Evolutionary conservation across 768 basidiomycete species (phyloP), one percentile per base, ranked within the genome.

Genomic region (Psilocybe azurescens): DNA sequence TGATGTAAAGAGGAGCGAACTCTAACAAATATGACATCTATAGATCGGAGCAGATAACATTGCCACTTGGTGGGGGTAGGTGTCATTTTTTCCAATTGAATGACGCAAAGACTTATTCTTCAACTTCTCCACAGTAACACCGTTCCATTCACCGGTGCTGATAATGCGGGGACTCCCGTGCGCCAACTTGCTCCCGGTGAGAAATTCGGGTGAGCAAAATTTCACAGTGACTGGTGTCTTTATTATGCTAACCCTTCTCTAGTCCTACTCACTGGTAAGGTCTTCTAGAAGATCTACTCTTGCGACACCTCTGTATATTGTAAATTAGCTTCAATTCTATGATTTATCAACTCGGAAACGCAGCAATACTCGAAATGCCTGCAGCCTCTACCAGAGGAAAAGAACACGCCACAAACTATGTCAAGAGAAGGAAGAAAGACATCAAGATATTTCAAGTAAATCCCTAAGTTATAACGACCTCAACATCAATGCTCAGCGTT

Each of bases 61-160:
- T 28, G 29, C 44, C 1, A 60, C 50, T 11, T 80, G 79, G 77
- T 78, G 77, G 77, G 77, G 76, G 69, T 74, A 64, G 69, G 72
- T 52, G 32, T 20, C 44, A 20, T 24, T 36, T 3, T 39, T 52
- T 32, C 28, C 30, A 16, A 30, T 28, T 32, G 13, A 24, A 24
- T 6, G 13, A 13, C 11, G 11, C 41, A n/a, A 28, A 18, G 14
- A 32, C 28, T 16, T 38, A 30, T 7, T 39, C 18, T 11, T 50
- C 24, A 3, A 3, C 30, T 29, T 28, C 28, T 20, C n/a, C 20
- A 18, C 32, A 59, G 65, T 7, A 65, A 66, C 55, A 67, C 64
- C 48, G 64, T 64, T 11, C 66, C 63, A 29, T 67, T 67, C 18
- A 48, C 18, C 0, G 63, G 63, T 41, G 66, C 63, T 8, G 66